Evolutionary conservation across 805 yeast genomes (phyloP).

Genomic region (Wickerhamiella bombiphila): DNA sequence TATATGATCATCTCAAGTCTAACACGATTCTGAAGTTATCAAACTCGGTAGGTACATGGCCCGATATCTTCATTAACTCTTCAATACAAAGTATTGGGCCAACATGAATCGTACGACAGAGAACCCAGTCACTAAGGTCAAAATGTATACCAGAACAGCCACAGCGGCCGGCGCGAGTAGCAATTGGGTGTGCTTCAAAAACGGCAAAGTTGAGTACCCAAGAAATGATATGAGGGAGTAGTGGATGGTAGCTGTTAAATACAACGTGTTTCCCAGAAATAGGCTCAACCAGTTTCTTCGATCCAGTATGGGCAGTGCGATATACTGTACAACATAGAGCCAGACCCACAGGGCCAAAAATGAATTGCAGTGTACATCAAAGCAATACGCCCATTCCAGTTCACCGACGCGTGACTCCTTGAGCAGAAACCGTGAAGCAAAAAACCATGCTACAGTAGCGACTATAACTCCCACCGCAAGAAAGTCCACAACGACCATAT

Average conservation of each 20-base stretch:
- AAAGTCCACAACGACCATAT: constrained; percentile 79
- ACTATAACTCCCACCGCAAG: constrained; percentile 51
- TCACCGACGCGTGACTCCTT: constrained; percentile 3
- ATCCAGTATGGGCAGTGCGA: constrained; percentile 51
- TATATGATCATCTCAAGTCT: no score
- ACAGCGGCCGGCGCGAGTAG: constrained; percentile 51
- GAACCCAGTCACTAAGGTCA: constrained; percentile 49
- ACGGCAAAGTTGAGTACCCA: constrained; percentile 73
- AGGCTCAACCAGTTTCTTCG: constrained; percentile 51
- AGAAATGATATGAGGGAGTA: constrained; percentile 71
- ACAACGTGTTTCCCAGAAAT: constrained; percentile 63
- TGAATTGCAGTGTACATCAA: constrained; percentile 89
- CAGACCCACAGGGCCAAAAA: constrained; percentile 66
- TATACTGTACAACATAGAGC: constrained; percentile 58
- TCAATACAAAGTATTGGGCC: constrained; percentile 26
- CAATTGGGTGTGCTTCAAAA: constrained; percentile 45
- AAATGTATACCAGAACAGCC: constrained; percentile 38
- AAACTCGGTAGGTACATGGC: no score
- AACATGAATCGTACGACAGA: constrained; percentile 60
- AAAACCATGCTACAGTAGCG: constrained; percentile 59
- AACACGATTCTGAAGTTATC: background rate
- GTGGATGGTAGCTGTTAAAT: constrained; percentile 57
- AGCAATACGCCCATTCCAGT: constrained; percentile 88
- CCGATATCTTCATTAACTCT: background rate
- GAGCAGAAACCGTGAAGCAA: constrained; percentile 47